Conservation (phyloP, 2,329 filamentous ascomycete genomes). For the Colletotrichum musicola region DNA sequence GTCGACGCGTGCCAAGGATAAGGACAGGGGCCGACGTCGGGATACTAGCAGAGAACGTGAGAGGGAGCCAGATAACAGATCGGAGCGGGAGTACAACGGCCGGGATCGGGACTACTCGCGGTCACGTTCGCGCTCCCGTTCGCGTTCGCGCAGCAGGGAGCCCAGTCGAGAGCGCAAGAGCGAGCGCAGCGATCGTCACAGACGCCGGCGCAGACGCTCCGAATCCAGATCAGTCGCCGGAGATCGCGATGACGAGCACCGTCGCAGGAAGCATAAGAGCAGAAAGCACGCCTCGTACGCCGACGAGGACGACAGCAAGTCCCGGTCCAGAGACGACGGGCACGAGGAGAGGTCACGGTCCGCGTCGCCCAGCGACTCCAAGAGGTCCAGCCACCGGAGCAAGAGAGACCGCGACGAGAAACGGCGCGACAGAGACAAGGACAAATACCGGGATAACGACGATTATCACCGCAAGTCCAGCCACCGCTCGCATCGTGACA, state of each 20-base stretch:
- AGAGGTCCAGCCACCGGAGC: conserved; percentile 70
- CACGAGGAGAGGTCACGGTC: conserved; percentile 72
- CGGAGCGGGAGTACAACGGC: conserved; percentile 41
- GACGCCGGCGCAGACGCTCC: conserved; percentile 69
- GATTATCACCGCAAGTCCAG: conserved; percentile 56
- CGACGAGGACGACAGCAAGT: conserved; percentile 60
- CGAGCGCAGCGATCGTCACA: conserved; percentile 50
- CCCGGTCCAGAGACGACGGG: conserved; percentile 51
- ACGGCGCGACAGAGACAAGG: conserved; percentile 55
- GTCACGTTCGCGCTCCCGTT: conserved; percentile 48
- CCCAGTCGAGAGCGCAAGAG: conserved; percentile 60
- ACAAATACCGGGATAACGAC: conserved; percentile 61
- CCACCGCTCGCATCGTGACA: conserved; percentile 59
- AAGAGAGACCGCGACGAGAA: conserved; percentile 68
- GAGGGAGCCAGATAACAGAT: conserved; percentile 44
- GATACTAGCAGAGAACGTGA: conserved; percentile 52
- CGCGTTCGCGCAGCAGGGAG: conserved; percentile 51
- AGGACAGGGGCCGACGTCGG: conserved; percentile 49
- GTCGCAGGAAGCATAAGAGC: conserved; percentile 64
- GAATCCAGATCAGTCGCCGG: conserved; percentile 56
- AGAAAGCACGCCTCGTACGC: conserved; percentile 55
- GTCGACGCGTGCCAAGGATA: conserved; percentile 52
- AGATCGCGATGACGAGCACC: conserved; percentile 58
- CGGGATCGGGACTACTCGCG: conserved; percentile 46
- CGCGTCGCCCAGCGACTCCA: conserved; percentile 71